Base-by-base conservation (phyloP, 345 rosid species). In the Euclidium syriacum region DNA sequence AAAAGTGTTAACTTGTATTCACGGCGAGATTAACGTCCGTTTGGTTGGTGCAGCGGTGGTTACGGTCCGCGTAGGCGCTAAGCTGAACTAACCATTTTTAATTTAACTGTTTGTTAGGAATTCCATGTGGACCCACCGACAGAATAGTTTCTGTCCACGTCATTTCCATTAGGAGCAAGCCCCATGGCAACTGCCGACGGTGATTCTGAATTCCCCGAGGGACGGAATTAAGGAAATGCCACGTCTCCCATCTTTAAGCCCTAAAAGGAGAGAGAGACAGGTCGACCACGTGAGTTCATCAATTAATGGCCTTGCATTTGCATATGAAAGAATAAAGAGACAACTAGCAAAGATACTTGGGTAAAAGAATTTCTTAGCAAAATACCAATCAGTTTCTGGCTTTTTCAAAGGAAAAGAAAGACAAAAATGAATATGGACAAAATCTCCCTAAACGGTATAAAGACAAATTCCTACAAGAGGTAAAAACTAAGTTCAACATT, bases 31-130 rank as follows among this genome's bases (percentile, higher is more conserved):
- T 49, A 67, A 58, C 65, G 65, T 46, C 68, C 40, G 57, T 54
- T 62, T 52, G 51, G 48, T 70, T 43, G 68, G 49, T 70, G 63
- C 27, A 43, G 27, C 51, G 74, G 74, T 70, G 43, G 73, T 69
- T 69, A 61, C 73, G 47, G 42, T 70, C 49, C 57, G 57, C 63
- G 68, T 70, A 54, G 36, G 52, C 52, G 64, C 35, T 54, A 70
- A 62, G 58, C 69, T 62, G 55, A 29, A 7, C 38, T 18, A 67
- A 62, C 74, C 44, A 55, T 54, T 53, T 2, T 6, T 10, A 6
- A 25, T 54, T 60, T 32, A 15, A 60, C 66, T 35, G 46, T 60
- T 40, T 25, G 53, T 24, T 38, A 18, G n/a, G n/a, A 41, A 22
- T 10, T 14, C 12, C 4, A 24, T 36, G 67, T 60, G 66, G 73